Evolutionary conservation across 2,329 filamentous ascomycete species (phyloP).

Genomic region (Cercospora sojina): DNA sequence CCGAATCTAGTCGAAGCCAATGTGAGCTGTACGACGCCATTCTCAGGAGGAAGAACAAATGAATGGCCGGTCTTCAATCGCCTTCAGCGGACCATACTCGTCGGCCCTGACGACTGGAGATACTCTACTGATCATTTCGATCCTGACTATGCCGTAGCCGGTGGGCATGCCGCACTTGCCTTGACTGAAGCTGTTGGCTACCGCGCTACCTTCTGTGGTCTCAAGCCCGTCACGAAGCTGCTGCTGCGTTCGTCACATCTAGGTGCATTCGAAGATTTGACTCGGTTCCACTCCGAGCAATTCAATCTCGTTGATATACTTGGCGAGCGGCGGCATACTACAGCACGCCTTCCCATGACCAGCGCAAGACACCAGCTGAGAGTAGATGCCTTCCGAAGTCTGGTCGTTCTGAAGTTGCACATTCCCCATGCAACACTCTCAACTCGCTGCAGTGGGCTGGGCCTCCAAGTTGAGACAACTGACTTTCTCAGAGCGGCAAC

Average conservation of each 20-base stretch:
- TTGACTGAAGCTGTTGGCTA: constrained; percentile 25
- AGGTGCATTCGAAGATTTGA: constrained; percentile 10
- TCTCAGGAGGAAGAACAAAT: constrained; percentile 15
- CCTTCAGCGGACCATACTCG: constrained; percentile 3
- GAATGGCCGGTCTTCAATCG: constrained; percentile 25
- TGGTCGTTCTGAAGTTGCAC: constrained; percentile 19
- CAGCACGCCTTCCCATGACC: neutral
- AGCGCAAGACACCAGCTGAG: constrained; percentile 10
- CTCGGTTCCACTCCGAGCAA: neutral
- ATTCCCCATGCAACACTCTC: constrained; percentile 20
- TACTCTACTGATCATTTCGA: constrained; percentile 11
- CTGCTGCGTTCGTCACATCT: constrained; percentile 21
- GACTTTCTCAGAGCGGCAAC: constrained; percentile 16
- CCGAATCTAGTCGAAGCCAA: constrained; percentile 25
- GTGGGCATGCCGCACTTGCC: constrained; percentile 22
- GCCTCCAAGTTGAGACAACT: constrained; percentile 15
- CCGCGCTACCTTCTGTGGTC: constrained; percentile 20
- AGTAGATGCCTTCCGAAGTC: constrained; percentile 15
- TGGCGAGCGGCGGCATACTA: neutral
- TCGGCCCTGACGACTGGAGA: constrained; percentile 23
- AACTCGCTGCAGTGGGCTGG: neutral
- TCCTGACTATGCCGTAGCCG: constrained; percentile 8
- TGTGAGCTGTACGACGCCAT: constrained; percentile 19
- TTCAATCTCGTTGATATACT: neutral
- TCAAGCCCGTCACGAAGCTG: constrained; percentile 17